Evolutionary conservation across 2,329 filamentous ascomycete species (phyloP).

Genomic region (Rutstroemia sp.): DNA sequence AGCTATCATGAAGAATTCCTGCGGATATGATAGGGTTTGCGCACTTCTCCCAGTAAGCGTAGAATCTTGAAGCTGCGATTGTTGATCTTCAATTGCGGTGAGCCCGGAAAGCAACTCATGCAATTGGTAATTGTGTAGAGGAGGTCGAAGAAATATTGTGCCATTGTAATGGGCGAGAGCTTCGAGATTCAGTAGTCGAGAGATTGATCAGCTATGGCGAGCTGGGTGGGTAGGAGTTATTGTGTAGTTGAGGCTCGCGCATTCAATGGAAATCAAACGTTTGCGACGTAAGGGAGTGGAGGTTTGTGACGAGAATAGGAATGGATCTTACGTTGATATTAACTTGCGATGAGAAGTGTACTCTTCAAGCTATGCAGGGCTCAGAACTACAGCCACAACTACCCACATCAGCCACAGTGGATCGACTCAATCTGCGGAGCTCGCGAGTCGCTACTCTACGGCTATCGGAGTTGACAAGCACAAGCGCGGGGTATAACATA

Average conservation of each 20-base stretch:
- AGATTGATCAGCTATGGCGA: background rate
- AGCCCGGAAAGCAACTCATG: constrained; percentile 92
- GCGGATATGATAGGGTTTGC: constrained; percentile 16
- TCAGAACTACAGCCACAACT: background rate
- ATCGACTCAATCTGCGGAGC: too few species aligned
- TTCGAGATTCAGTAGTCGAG: background rate
- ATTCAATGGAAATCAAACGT: background rate
- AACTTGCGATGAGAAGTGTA: background rate
- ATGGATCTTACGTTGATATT: background rate
- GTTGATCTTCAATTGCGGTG: constrained; percentile 92
- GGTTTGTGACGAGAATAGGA: background rate
- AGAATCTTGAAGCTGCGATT: constrained; percentile 92
- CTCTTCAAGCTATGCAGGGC: background rate
- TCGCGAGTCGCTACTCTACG: too few species aligned
- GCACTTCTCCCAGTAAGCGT: constrained; percentile 83
- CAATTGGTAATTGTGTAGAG: constrained; percentile 91
- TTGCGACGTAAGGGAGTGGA: too few species aligned
- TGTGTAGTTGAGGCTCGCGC: background rate
- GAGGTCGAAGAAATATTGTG: constrained; percentile 79
- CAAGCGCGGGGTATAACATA: too few species aligned
- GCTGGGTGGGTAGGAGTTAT: background rate
- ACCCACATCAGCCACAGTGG: background rate
- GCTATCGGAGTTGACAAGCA: too few species aligned
- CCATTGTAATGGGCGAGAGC: constrained; percentile 43
- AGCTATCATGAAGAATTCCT: constrained; percentile 7